Percentiles rank a stretch among this genome's conserved stretches.
Conservation (phyloP, 2,329 filamentous ascomycete genomes). For the Cercospora berteroae region DNA sequence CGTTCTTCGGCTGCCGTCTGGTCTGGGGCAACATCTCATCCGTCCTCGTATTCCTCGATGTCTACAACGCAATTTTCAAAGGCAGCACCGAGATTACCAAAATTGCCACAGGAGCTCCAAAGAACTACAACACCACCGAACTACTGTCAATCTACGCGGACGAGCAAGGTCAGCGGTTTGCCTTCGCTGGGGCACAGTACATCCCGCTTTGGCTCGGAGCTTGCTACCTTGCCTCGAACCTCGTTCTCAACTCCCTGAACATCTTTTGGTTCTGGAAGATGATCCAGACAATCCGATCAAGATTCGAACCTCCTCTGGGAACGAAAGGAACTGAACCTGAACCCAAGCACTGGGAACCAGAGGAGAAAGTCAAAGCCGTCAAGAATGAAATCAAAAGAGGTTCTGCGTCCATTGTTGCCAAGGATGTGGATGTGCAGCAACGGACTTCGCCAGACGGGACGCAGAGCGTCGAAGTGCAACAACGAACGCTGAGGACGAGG, state of each 20-base stretch:
- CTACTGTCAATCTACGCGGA: slow-evolving; percentile 27
- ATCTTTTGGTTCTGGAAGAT: slow-evolving; percentile 87
- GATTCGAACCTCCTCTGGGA: slow-evolving; percentile 61
- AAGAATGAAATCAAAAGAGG: neutral
- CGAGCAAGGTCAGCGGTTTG: slow-evolving; percentile 29
- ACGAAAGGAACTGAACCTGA: slow-evolving; percentile 39
- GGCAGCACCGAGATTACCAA: slow-evolving; percentile 26
- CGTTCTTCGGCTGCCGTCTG: slow-evolving; percentile 74
- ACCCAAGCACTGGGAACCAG: slow-evolving; percentile 29
- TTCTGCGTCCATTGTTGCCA: slow-evolving; percentile 24
- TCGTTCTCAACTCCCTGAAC: slow-evolving; percentile 72
- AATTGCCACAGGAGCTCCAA: slow-evolving; percentile 18
- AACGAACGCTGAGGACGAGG: slow-evolving; percentile 25
- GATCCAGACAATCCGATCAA: slow-evolving; percentile 73
- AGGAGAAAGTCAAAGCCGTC: slow-evolving; percentile 25
- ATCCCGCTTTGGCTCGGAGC: slow-evolving; percentile 69
- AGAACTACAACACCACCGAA: slow-evolving; percentile 21
- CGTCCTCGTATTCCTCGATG: slow-evolving; percentile 66
- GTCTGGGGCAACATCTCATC: slow-evolving; percentile 72
- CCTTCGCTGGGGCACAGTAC: slow-evolving; percentile 31
- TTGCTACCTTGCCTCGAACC: slow-evolving; percentile 67
- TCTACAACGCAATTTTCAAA: slow-evolving; percentile 52
- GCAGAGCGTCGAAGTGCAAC: slow-evolving; percentile 22
- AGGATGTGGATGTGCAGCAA: slow-evolving; percentile 18
- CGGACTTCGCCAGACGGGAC: slow-evolving; percentile 21